phyloP scores from a whole-genome alignment of 768 basidiomycete species.

The Ramaria sp. region DNA sequence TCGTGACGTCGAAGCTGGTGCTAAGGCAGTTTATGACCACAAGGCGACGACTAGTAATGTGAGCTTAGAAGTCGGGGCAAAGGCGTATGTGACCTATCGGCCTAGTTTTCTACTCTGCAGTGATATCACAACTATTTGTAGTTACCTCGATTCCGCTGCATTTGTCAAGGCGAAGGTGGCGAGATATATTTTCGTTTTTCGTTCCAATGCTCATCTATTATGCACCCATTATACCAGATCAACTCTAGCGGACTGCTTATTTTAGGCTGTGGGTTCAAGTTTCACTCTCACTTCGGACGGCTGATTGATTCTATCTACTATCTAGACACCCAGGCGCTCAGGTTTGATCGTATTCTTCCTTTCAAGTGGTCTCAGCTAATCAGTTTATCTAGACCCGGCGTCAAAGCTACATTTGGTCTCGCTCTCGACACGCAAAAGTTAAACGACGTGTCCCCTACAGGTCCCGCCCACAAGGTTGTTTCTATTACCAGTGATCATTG shows the following conservation, averaged over 20 bases:
- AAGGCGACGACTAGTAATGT: conserved; percentile 82
- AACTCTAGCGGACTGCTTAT: conserved; percentile 90
- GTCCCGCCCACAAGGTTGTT: conserved; percentile 69
- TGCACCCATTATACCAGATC: conserved; percentile 32
- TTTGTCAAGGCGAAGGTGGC: conserved; percentile 85
- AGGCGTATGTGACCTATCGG: conserved; percentile 51
- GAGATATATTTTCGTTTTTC: not conserved
- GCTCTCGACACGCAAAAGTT: conserved; percentile 91
- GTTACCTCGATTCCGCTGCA: conserved; percentile 76
- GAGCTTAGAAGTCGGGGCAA: conserved; percentile 88
- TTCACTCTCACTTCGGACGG: not conserved
- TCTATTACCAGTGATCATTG: not conserved
- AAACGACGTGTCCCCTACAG: conserved; percentile 47
- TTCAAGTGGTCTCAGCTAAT: not conserved
- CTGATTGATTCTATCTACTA: not conserved
- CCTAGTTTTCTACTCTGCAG: not conserved
- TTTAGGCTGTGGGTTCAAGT: conserved; percentile 44
- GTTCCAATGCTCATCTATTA: not conserved
- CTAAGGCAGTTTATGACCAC: conserved; percentile 93
- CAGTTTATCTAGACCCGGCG: conserved; percentile 51
- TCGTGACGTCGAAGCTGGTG: conserved; percentile 86
- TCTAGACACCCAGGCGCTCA: conserved; percentile 68
- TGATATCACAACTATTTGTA: conserved; percentile 17
- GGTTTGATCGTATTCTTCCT: conserved; percentile 18
- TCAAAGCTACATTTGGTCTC: conserved; percentile 88